Conservation (phyloP, 1,284 basidiomycete species). For the Tilletia caries region DNA sequence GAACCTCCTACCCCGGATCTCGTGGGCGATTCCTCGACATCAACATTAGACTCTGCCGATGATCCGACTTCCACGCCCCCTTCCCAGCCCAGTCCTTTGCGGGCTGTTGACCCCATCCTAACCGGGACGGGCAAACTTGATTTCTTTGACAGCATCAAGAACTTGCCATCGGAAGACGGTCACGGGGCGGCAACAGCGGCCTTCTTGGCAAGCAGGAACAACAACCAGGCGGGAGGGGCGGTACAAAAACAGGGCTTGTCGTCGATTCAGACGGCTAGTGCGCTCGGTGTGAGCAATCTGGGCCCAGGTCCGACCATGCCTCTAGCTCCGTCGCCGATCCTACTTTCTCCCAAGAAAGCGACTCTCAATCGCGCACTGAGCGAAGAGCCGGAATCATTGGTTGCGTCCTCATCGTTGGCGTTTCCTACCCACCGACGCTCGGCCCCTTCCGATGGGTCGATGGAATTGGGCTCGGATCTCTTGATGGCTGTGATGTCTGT, state of each 20-base stretch:
- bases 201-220: neutral
- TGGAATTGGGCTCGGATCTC: neutral
- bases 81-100: neutral
- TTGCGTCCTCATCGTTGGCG: neutral
- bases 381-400: no score
- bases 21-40: neutral
- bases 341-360: neutral
- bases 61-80: neutral
- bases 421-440: neutral
- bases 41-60: neutral
- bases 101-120: neutral
- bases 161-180: neutral
- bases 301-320: neutral
- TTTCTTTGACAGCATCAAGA: constrained; percentile 3
- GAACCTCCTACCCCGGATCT: neutral
- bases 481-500: constrained; percentile 8
- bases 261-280: neutral
- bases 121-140: constrained; percentile 1
- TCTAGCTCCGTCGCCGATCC: neutral
- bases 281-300: neutral
- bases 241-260: no score
- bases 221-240: neutral
- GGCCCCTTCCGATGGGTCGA: neutral
- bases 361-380: no score
- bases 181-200: neutral